These are phyloP conservation scores for Wickerhamomyces canadensis DNA, from an alignment of 805 yeast genomes.

Conservation along the genomic window DNA sequence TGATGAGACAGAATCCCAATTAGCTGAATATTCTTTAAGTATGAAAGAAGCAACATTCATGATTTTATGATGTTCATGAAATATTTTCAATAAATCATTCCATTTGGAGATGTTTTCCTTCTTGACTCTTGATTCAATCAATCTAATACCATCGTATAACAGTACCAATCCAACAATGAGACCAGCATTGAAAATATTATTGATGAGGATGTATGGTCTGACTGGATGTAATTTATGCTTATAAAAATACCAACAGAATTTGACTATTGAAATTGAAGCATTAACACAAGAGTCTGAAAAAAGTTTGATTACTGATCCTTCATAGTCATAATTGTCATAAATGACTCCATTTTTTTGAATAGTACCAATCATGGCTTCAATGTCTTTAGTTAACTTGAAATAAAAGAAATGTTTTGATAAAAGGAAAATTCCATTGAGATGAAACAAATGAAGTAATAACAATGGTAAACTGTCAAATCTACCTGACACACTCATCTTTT, in stretches of 20 bases:
- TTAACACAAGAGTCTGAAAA: slow-evolving; percentile 27
- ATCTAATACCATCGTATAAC: slow-evolving; percentile 6
- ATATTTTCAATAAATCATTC: background rate
- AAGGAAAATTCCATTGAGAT: slow-evolving; percentile 27
- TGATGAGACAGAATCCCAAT: background rate
- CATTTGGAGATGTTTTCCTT: background rate
- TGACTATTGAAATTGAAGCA: slow-evolving; percentile 25
- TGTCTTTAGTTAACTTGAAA: slow-evolving; percentile 14
- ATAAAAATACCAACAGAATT: slow-evolving; percentile 16
- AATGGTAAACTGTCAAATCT: slow-evolving; percentile 8
- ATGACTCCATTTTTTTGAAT: slow-evolving; percentile 1
- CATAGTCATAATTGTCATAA: background rate
- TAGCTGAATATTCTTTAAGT: background rate
- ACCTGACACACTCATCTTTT: background rate
- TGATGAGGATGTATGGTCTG: slow-evolving; percentile 25
- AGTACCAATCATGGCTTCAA: background rate
- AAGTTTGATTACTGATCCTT: slow-evolving; percentile 2
- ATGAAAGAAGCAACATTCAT: background rate
- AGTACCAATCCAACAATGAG: slow-evolving; percentile 25
- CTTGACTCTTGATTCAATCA: slow-evolving; percentile 2
- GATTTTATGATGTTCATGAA: slow-evolving; percentile 1
- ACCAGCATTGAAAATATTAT: slow-evolving; percentile 25
- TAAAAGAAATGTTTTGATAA: slow-evolving; percentile 33
- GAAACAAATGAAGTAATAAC: slow-evolving; percentile 27
- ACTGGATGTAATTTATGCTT: slow-evolving; percentile 20